Evolutionary conservation across 1,284 basidiomycete species (phyloP), one percentile per base, ranked within the genome.

Genomic region (Pyrrhoderma lamaoense): DNA sequence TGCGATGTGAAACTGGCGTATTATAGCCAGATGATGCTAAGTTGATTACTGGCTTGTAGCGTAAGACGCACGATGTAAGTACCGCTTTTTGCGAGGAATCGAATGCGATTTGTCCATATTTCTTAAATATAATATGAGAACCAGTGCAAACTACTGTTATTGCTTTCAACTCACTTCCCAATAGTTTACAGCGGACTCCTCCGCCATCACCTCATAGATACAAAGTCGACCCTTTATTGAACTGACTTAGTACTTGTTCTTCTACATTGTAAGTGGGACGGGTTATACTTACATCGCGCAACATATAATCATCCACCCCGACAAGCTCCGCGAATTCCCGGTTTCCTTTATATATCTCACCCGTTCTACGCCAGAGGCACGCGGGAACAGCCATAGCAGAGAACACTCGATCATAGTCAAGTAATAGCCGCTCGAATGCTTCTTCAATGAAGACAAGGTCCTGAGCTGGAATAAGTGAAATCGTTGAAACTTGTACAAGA

Each of bases 391-490:
- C 93, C 82, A 97, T 95, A 0, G 89, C 89, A 8, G 88, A 89
- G 66, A 98, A 94, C 0, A 95, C 90, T 35, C 94, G 85, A 64
- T 98, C 94, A 64, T 98, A 98, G 63, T 98, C 93, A 16, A 98
- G 79, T 54, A 99, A 74, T 53, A 98, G 74, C 1, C 95, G 84
- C 65, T 99, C 95, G 62, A 98, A 98, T 0, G 91, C 93, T 70
- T 98, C 95, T 67, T 96, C 93, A 59, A 96, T 93, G 65, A 96
- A 96, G 14, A 98, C 89, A n/a, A 97, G 76, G 65, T 99, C 95
- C 78, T 88, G 56, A 9, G 39, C n/a, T 48, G 47, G 56, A 57
- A 58, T 45, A 51, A 42, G 9, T 36, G 42, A 47, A 22, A 43
- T 42, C 19, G n/a, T n/a, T 48, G 40, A 14, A 49, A 13, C 43